A percentile compares a stretch with the other conserved stretches of the same genome.
Conservation (phyloP, 1,139 yeast species). For the Debaryomyces sp. region DNA sequence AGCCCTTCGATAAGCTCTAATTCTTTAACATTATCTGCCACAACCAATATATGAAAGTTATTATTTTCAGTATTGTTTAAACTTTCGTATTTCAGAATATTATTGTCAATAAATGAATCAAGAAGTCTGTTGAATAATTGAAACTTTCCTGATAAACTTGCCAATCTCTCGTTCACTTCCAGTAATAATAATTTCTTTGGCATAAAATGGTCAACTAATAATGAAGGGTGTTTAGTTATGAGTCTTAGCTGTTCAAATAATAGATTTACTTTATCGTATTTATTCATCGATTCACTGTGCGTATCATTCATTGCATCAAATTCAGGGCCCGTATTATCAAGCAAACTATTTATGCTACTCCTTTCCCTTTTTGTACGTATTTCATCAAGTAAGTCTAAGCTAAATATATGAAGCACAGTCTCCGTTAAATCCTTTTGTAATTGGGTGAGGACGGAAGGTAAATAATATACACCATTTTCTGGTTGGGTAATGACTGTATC, state of each 20-base stretch:
- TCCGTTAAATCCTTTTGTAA: slow-evolving; percentile 61
- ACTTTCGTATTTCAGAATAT: slow-evolving; percentile 15
- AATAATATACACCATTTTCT: slow-evolving; percentile 38
- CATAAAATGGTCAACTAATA: slow-evolving; percentile 73
- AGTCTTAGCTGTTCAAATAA: slow-evolving; percentile 54
- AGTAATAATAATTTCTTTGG: slow-evolving; percentile 66
- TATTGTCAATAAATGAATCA: slow-evolving; percentile 28
- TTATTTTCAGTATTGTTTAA: not conserved
- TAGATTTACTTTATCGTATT: slow-evolving; percentile 24
- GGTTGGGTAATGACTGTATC: slow-evolving; percentile 7
- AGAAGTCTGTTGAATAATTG: slow-evolving; percentile 55
- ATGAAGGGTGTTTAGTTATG: slow-evolving; percentile 64
- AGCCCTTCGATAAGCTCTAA: slow-evolving; percentile 71
- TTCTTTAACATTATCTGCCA: slow-evolving; percentile 65
- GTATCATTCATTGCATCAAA: slow-evolving; percentile 12
- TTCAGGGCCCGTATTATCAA: slow-evolving; percentile 23
- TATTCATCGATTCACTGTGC: slow-evolving; percentile 6
- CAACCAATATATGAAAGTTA: slow-evolving; percentile 46
- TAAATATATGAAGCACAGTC: slow-evolving; percentile 54
- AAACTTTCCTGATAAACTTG: slow-evolving; percentile 61
- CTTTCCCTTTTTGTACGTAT: slow-evolving; percentile 25
- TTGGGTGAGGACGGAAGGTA: slow-evolving; percentile 58
- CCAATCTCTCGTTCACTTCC: slow-evolving; percentile 61
- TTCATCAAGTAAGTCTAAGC: slow-evolving; percentile 42
- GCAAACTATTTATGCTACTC: slow-evolving; percentile 40